Evolutionary conservation across 2,329 filamentous ascomycete genomes (phyloP), one percentile per base, ranked within the genome.

Genomic region (Xylaria sp.): DNA sequence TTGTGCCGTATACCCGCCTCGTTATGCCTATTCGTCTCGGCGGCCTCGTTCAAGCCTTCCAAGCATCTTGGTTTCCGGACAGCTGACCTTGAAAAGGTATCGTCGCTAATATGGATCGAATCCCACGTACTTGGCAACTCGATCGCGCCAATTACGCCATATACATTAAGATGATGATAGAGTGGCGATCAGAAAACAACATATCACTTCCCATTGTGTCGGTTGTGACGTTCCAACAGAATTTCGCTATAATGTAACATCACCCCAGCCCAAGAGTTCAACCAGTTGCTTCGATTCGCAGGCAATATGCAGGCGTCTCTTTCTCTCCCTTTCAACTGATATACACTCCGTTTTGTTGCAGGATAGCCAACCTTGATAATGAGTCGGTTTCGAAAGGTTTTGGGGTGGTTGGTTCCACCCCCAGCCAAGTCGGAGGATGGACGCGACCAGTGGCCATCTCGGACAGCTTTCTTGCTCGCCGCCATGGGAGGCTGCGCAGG

Each of bases 401-500:
- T 68, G 35, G 53, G 69, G 37, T 72, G 68, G 67, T 60, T 79
- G 10, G 75, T 75, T 13, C 78, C 78, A 40, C 69, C 75, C 43
- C 73, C 77, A 9, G 66, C 68, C 41, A 75, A 74, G 55, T 73
- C 76, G 1, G 72, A 74, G 15, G 78, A 80, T 63, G 78, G 78
- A 0, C 77, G 78, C 46, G 83, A 85, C 71, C 80, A 84, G 66
- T 86, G 83, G 83, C 81, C 81, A 1, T 85, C 82, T 1, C 76
- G 83, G 37, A 76, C 82, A 2, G 79, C 83, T 11, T 86, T 85
- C 70, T 74, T 86, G 5, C 80, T 86, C 25, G 83, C 84, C 17
- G 80, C 83, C 2, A 85, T 86, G 83, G 83, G 84, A 43, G 84
- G 84, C 52, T 84, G 81, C 65, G 83, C 82, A 1, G 84, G 84